Evolutionary conservation across 2,329 filamentous ascomycete species (phyloP), one percentile per base, ranked within the genome.

Genomic region (Paecilomyces sp.): DNA sequence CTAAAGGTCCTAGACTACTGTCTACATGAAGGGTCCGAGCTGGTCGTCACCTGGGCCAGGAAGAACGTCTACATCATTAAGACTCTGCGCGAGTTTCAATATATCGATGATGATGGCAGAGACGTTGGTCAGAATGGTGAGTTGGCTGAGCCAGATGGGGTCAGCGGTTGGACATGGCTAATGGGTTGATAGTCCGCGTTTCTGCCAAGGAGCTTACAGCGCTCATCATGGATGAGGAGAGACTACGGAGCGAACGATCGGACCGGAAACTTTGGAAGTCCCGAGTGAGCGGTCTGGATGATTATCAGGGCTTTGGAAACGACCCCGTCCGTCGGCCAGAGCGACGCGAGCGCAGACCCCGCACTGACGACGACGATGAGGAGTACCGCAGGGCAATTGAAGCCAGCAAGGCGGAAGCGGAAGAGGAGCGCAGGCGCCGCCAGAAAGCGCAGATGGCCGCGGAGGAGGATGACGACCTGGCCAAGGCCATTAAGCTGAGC

Each of bases 31-130:
- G 94, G 94, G 55, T 97, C 92, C 0, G 94, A 97, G 77, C 80
- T 97, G 64, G 91, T 97, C 34, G 94, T 99, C 56, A 97, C 93
- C 3, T 99, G 94, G 94, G 92, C 92, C 64, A 89, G 92, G 70
- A 95, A 97, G 80, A 97, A 96, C 74, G 88, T 97, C 66, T 99
- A 96, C 77, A 94, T 99, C 76, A 96, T 99, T 81, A 97, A 97
- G 82, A 99, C 94, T 31, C 78, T 99, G 74, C 89, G 94, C 72
- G 94, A 99, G 76, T 99, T 99, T 70, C 90, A 94, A 72, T 96
- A 97, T 74, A 85, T 96, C 57, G 94, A 99, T 66, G 94, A 99
- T 71, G 94, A 99, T 64, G 91, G 92, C 55, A 86, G 89, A 64
- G 94, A 99, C 73, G 94, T 99, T 56, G 94, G 94, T 58, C 91